Evolutionary conservation across 2,329 filamentous ascomycete species (phyloP).

Genomic region (Coccinonectria pachysandricola): DNA sequence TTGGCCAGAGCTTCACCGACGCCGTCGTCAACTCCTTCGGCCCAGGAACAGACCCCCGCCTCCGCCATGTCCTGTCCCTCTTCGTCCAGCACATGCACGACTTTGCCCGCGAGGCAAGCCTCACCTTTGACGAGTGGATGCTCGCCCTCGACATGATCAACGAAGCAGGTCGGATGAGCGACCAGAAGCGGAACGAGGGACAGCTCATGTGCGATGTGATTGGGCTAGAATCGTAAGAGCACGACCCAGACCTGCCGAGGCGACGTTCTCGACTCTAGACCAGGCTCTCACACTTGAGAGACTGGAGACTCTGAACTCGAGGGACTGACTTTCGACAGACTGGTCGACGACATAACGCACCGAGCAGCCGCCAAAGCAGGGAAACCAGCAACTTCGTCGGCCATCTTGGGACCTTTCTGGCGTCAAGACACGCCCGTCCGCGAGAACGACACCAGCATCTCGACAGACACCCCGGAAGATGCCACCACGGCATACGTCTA

Average conservation of each 20-base stretch:
- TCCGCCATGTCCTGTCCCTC: slow-evolving; percentile 55
- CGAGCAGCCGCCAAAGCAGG: slow-evolving; percentile 36
- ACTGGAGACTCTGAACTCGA: no score
- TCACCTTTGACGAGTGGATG: slow-evolving; percentile 75
- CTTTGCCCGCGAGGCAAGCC: slow-evolving; percentile 68
- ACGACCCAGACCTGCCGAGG: no score
- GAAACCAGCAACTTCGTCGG: slow-evolving; percentile 54
- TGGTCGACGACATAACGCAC: slow-evolving; percentile 75
- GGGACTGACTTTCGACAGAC: no score
- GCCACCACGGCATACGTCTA: slow-evolving; percentile 52
- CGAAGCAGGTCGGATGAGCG: slow-evolving; percentile 58
- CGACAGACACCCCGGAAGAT: slow-evolving; percentile 38
- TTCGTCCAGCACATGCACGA: slow-evolving; percentile 70
- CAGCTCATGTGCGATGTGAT: slow-evolving; percentile 64
- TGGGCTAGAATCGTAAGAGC: slow-evolving; percentile 56
- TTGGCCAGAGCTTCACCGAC: slow-evolving; percentile 52
- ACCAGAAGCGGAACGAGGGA: slow-evolving; percentile 60
- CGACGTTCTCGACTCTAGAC: no score
- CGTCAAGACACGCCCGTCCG: slow-evolving; percentile 59
- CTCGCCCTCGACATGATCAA: slow-evolving; percentile 50
- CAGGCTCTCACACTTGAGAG: background rate
- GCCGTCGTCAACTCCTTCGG: slow-evolving; percentile 66
- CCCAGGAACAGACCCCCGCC: slow-evolving; percentile 57
- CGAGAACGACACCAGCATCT: slow-evolving; percentile 59
- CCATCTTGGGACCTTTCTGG: slow-evolving; percentile 82